Evolutionary conservation across 2,329 filamentous ascomycete genomes (phyloP).

Genomic region (Ascochyta pisi): DNA sequence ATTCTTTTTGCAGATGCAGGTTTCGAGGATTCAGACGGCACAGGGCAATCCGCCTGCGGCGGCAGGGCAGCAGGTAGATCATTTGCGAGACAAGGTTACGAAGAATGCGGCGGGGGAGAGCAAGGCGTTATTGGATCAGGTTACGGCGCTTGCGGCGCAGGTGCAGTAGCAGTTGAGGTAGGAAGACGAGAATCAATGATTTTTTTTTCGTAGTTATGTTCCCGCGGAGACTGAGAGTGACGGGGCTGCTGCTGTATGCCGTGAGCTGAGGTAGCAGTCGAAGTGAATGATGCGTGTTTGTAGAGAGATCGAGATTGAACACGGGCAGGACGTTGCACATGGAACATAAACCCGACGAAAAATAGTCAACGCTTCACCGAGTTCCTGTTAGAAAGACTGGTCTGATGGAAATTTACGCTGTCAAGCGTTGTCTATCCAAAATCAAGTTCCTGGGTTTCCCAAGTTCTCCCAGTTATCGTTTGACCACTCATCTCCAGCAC

Average conservation of each 20-base stretch:
- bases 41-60: constrained; percentile 62
- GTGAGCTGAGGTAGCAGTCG: no score
- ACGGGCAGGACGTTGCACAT: no score
- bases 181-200: no score
- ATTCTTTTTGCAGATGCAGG: constrained; percentile 68
- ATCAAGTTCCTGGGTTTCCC: background rate
- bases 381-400: no score
- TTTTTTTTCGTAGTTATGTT: no score
- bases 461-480: constrained; percentile 7
- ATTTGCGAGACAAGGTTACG: constrained; percentile 64
- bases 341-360: no score
- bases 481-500: background rate
- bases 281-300: no score
- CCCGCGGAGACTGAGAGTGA: no score
- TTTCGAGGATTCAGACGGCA: constrained; percentile 65
- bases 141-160: constrained; percentile 47
- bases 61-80: constrained; percentile 62
- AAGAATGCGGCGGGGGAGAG: constrained; percentile 62
- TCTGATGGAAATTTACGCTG: no score
- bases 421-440: background rate
- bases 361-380: no score
- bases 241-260: no score
- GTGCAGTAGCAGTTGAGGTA: constrained; percentile 13
- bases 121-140: constrained; percentile 60
- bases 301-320: no score